A percentile compares a stretch with the other conserved stretches of the same genome.
Evolutionary conservation across 306 rosid species (phyloP).

Genomic region (Leucaena leucocephala): DNA sequence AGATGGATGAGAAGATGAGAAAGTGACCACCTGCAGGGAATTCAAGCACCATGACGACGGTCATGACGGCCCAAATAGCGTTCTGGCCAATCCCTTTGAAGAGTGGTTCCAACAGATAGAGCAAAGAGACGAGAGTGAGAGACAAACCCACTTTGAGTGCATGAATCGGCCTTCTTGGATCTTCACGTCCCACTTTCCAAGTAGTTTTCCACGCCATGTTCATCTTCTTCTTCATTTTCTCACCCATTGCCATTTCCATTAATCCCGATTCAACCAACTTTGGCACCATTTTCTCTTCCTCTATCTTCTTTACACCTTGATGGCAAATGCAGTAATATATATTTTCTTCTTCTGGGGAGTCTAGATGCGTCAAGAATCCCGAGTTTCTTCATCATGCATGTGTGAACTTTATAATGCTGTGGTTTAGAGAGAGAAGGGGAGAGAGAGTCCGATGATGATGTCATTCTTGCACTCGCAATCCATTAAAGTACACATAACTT

Average conservation of each 20-base stretch:
- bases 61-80: slow-evolving; percentile 95
- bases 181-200: slow-evolving; percentile 76
- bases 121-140: slow-evolving; percentile 68
- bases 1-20: too few relatives aligned
- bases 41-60: slow-evolving; percentile 91
- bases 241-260: slow-evolving; percentile 41
- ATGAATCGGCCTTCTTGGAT: slow-evolving; percentile 80
- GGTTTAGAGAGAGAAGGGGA: not conserved
- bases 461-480: slow-evolving; percentile 47
- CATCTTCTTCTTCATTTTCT: slow-evolving; percentile 32
- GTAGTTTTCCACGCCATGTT: slow-evolving; percentile 44
- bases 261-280: slow-evolving; percentile 50
- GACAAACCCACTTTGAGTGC: slow-evolving; percentile 81
- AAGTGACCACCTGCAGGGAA: slow-evolving; percentile 68
- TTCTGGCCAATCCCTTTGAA: slow-evolving; percentile 63
- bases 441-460: slow-evolving; percentile 20
- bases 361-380: slow-evolving; percentile 33
- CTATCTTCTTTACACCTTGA: too few relatives aligned
- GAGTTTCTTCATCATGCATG: slow-evolving; percentile 30
- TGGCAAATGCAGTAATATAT: not conserved
- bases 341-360: slow-evolving; percentile 9
- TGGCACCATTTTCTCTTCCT: slow-evolving; percentile 40
- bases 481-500: slow-evolving; percentile 43
- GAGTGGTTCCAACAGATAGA: slow-evolving; percentile 70
- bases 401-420: slow-evolving; percentile 39